Conservation (phyloP, 768 basidiomycete species). For the Psilocybe subaeruginosa region DNA sequence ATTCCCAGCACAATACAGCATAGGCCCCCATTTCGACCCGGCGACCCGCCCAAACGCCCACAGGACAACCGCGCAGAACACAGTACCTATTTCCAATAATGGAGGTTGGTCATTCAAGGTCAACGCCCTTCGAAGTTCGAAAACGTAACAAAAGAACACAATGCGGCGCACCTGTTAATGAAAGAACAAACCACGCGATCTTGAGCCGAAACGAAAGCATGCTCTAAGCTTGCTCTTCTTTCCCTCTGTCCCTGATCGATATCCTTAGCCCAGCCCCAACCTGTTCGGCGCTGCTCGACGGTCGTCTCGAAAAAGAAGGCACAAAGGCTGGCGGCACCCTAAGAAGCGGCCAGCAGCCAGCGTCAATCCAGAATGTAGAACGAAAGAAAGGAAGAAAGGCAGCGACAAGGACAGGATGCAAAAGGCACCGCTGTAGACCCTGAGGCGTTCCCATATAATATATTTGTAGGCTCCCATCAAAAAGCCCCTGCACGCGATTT, state of each 20-base stretch:
- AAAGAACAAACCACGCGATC: constrained; percentile 60
- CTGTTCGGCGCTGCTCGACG: neutral
- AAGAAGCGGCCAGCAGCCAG: constrained; percentile 1
- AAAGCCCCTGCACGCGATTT: neutral
- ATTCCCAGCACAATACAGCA: constrained; percentile 51
- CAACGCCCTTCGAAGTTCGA: neutral
- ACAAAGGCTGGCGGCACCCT: neutral
- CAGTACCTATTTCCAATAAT: constrained; percentile 38
- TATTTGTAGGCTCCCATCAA: neutral
- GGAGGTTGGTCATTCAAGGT: neutral
- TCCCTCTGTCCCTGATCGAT: neutral
- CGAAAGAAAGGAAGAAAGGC: neutral
- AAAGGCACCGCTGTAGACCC: neutral
- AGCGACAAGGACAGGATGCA: neutral
- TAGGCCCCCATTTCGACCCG: constrained; percentile 49
- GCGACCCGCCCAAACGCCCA: constrained; percentile 46
- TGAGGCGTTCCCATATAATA: neutral
- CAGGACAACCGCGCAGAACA: constrained; percentile 53
- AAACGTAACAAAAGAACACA: neutral
- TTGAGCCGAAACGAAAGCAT: constrained; percentile 65
- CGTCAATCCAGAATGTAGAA: neutral
- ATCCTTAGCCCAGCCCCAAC: neutral
- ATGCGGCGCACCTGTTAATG: constrained; percentile 47
- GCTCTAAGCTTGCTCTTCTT: neutral
- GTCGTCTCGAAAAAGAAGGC: neutral